Percentiles rank a stretch among this genome's conserved stretches.
These are phyloP conservation scores for Chlamydomonas sphaeroides DNA, from an alignment of 139 green algal genomes.

Conservation along the genomic window DNA sequence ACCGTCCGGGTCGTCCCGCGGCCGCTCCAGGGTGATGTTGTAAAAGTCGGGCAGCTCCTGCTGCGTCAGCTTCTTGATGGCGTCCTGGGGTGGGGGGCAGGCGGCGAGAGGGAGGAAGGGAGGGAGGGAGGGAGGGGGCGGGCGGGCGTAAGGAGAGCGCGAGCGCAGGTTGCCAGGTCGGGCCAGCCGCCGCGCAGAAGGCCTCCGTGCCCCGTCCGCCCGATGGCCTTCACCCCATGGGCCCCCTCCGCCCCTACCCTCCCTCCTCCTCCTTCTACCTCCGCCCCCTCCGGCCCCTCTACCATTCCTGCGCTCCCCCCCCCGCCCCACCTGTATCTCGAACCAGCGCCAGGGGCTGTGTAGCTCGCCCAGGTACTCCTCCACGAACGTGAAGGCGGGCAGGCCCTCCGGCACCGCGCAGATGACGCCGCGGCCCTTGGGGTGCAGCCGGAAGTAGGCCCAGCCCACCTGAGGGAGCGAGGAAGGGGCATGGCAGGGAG, in stretches of 20 bases:
- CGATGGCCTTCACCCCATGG: too few species aligned
- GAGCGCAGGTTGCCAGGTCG: too few species aligned
- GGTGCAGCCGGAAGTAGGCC: conserved; percentile 89
- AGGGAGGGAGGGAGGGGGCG: background rate
- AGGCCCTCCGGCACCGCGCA: conserved; percentile 74
- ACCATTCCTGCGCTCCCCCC: too few species aligned
- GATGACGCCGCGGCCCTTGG: conserved; percentile 87
- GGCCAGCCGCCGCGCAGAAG: too few species aligned
- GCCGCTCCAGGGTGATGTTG: conserved; percentile 91
- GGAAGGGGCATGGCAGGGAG: too few species aligned
- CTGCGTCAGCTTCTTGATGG: conserved; percentile 57
- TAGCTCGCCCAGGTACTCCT: conserved; percentile 95
- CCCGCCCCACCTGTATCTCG: conserved; percentile 81
- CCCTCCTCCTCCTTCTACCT: too few species aligned
- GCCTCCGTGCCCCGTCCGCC: too few species aligned
- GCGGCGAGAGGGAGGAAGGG: background rate
- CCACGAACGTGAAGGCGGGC: conserved; percentile 83
- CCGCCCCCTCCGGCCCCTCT: too few species aligned
- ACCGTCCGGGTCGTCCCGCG: conserved; percentile 71
- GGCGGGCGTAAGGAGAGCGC: background rate
- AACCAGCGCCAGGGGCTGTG: conserved; percentile 94
- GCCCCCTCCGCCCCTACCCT: too few species aligned
- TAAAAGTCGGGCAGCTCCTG: conserved; percentile 92
- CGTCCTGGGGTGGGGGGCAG: conserved; percentile 39
- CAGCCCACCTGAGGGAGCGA: conserved; percentile 60